Base-by-base conservation (phyloP, 2,329 filamentous ascomycete genomes). In the Talaromyces islandicus region DNA sequence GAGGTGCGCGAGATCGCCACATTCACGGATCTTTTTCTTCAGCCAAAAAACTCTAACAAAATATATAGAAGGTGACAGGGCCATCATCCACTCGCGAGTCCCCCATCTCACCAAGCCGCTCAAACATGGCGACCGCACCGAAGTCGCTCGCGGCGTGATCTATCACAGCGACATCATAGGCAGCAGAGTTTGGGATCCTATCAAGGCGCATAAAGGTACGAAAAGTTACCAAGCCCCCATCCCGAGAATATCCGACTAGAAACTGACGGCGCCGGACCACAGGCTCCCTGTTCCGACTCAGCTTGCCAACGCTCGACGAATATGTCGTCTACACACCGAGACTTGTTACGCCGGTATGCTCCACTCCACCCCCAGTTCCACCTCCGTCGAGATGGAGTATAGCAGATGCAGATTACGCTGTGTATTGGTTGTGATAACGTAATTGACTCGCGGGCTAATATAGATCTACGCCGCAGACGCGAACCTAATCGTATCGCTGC, bases 381-480 rank as follows among this genome's bases (percentile, higher is more conserved):
- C 9, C 43, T n/a, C 12, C 17, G 11, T 58, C 12, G 46, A 52
- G 35, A 38, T 38, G 35, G 35, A 38, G 35, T 38, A 38, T 38
- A 38, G 4, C 35, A 38, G 35, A 38, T 35, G 3, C 14, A 38
- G 35, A n/a, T n/a, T n/a, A n/a, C n/a, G n/a, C n/a, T n/a, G n/a
- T n/a, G 9, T 27, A 27, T 27, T 27, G 25, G 56, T 51, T n/a
- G 25, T n/a, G 12, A 25, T 52, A 29, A 29, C 43, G 43, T 46
- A 46, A 46, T 46, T 46, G 43, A 19, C 43, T 21, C 12, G 35
- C 17, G 14, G 35, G 35, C 54, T 63, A 68, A 38, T 38, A 64
- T 74, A 87, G 85, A 84, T 89, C 48, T 94, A 94, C 69, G 86
- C 89, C 17, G 82, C 85, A 60, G 90, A 93, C 73, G 88, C 89